These are phyloP conservation scores for Phytophthora pistaciae DNA, from an alignment of 352 stramenopile genomes.

Conservation along the genomic window DNA sequence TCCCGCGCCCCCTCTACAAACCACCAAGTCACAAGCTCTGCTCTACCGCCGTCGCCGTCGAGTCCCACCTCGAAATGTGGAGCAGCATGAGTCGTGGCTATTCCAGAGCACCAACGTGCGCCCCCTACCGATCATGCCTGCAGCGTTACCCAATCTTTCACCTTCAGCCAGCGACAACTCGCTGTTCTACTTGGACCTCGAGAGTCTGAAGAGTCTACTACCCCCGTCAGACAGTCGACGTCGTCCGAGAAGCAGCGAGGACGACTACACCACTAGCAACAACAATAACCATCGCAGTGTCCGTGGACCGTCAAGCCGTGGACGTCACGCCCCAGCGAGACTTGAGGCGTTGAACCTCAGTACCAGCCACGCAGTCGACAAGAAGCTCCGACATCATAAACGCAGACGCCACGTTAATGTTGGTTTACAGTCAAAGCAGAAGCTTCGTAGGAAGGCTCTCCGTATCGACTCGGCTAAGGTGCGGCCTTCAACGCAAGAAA, in stretches of 20 bases:
- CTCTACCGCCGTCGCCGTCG: slow-evolving; percentile 26
- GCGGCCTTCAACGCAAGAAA: slow-evolving; percentile 33
- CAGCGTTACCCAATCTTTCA: slow-evolving; percentile 25
- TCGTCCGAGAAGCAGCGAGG: slow-evolving; percentile 36
- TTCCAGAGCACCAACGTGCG: slow-evolving; percentile 70
- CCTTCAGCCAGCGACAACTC: slow-evolving; percentile 33
- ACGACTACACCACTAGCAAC: slow-evolving; percentile 11
- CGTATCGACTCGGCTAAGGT: slow-evolving; percentile 54
- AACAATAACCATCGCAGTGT: slow-evolving; percentile 3
- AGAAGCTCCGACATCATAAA: slow-evolving; percentile 16
- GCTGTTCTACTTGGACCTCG: slow-evolving; percentile 76
- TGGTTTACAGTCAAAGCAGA: slow-evolving; percentile 23
- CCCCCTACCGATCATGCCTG: slow-evolving; percentile 25
- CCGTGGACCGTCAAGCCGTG: slow-evolving; percentile 17
- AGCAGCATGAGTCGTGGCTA: slow-evolving; percentile 67
- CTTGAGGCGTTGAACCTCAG: slow-evolving; percentile 56
- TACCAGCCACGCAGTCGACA: slow-evolving; percentile 4
- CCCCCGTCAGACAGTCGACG: slow-evolving; percentile 31
- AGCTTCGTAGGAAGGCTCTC: slow-evolving; percentile 53
- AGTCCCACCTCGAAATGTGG: slow-evolving; percentile 21
- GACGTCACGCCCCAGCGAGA: slow-evolving; percentile 29
- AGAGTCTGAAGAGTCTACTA: slow-evolving; percentile 70
- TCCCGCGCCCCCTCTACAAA: slow-evolving; percentile 11
- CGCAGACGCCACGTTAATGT: slow-evolving; percentile 9
- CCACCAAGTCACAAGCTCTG: slow-evolving; percentile 26